These are phyloP conservation scores for Myochromella boudieri DNA, from an alignment of 768 basidiomycete genomes.

Conservation along the genomic window DNA sequence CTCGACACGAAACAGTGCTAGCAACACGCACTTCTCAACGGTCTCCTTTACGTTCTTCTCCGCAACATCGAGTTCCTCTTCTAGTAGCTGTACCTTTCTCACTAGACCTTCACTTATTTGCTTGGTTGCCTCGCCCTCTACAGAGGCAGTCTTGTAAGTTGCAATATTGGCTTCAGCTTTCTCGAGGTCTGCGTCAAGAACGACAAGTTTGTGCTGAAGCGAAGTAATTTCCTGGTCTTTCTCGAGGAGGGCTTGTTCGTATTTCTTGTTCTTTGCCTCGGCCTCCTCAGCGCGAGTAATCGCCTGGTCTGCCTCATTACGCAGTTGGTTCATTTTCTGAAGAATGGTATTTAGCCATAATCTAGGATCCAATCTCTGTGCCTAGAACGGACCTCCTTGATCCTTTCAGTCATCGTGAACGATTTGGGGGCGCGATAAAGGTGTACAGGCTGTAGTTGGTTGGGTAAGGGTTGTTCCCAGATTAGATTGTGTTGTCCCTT, in stretches of 20 bases:
- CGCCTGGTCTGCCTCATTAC: conserved; percentile 82
- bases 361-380: not conserved
- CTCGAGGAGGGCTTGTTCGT: conserved; percentile 69
- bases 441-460: conserved; percentile 17
- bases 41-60: conserved; percentile 98
- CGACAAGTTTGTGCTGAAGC: conserved; percentile 65
- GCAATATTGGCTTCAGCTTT: conserved; percentile 65
- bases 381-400: conserved; percentile 41
- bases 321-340: conserved; percentile 77
- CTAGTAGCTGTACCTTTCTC: conserved; percentile 87
- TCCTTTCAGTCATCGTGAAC: conserved; percentile 47
- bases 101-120: conserved; percentile 68
- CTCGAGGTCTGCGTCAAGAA: conserved; percentile 68
- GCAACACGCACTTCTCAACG: conserved; percentile 80
- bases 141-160: conserved; percentile 62
- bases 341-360: conserved; percentile 27
- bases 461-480: conserved; percentile 30
- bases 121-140: conserved; percentile 70
- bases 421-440: conserved; percentile 14
- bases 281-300: conserved; percentile 83
- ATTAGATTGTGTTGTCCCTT: conserved; percentile 32
- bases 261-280: conserved; percentile 79
- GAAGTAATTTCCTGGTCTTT: conserved; percentile 88
- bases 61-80: conserved; percentile 92
- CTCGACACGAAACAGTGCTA: not conserved